A percentile compares a stretch with the other conserved stretches of the same genome.
phyloP scores from a whole-genome alignment of 352 stramenopile genomes.

The Phytopythium vexans region DNA sequence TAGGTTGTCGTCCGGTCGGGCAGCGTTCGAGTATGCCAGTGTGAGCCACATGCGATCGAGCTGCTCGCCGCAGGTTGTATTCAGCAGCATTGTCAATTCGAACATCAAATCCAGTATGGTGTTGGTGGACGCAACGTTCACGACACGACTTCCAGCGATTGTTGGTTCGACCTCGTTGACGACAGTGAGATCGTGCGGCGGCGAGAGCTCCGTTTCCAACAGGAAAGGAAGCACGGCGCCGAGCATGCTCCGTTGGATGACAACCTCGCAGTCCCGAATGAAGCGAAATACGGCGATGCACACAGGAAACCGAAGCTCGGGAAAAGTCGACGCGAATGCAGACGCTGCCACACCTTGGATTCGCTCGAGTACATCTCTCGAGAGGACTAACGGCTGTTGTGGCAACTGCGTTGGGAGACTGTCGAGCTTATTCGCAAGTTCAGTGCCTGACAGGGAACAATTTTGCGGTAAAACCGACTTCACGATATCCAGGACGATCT shows the following conservation, averaged over 20 bases:
- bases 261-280: conserved; percentile 22
- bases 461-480: too few relatives aligned
- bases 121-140: conserved; percentile 3
- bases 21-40: conserved; percentile 32
- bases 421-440: too few relatives aligned
- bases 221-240: conserved; percentile 47
- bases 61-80: conserved; percentile 34
- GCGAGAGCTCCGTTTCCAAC: conserved; percentile 25
- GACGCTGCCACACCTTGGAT: conserved; percentile 24
- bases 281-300: conserved; percentile 44
- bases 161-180: too few relatives aligned
- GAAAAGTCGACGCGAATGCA: conserved; percentile 28
- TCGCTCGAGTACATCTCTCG: conserved; percentile 19
- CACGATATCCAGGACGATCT: too few relatives aligned
- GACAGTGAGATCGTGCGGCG: too few relatives aligned
- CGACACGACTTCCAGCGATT: too few relatives aligned
- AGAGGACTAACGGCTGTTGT: conserved; percentile 9
- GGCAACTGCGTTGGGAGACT: background rate
- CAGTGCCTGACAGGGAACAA: too few relatives aligned
- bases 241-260: conserved; percentile 49
- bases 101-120: conserved; percentile 49
- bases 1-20: conserved; percentile 8
- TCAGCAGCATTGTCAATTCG: conserved; percentile 39
- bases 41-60: conserved; percentile 71
- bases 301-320: conserved; percentile 21